These are phyloP conservation scores for Fraxinus americana DNA, from an alignment of 257 asterid genomes.

Conservation along the genomic window DNA sequence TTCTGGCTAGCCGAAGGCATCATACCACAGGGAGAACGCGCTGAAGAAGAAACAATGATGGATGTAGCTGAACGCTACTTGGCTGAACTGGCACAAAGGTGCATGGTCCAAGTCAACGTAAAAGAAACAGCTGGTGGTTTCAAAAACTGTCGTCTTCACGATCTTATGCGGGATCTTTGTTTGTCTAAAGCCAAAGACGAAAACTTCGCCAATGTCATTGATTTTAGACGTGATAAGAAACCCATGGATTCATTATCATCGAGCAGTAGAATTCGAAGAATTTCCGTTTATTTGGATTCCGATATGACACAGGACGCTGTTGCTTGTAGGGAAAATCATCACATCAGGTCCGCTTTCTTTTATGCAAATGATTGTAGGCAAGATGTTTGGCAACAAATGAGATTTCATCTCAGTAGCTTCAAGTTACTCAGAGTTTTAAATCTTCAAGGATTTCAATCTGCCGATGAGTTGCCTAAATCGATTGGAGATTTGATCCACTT, in stretches of 20 bases:
- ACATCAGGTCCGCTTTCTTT: constrained; percentile 40
- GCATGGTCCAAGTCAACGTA: constrained; percentile 42
- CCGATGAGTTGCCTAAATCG: constrained; percentile 21
- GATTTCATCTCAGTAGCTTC: constrained; percentile 17
- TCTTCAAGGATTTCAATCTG: constrained; percentile 30
- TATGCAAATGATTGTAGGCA: constrained; percentile 33
- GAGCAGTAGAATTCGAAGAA: constrained; percentile 18
- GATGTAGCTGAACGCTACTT: constrained; percentile 42
- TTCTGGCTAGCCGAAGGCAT: constrained; percentile 44
- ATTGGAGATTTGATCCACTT: constrained; percentile 35
- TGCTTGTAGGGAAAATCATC: constrained; percentile 14
- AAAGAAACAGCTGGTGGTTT: constrained; percentile 45
- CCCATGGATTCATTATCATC: constrained; percentile 17
- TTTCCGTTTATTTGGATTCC: constrained; percentile 36
- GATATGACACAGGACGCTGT: background rate
- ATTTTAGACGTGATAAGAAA: constrained; percentile 23
- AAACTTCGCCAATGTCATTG: constrained; percentile 33
- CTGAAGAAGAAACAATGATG: constrained; percentile 44
- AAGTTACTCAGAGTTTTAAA: constrained; percentile 32
- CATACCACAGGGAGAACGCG: constrained; percentile 31
- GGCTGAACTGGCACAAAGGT: constrained; percentile 44
- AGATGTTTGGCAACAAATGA: constrained; percentile 19
- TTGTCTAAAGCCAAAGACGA: constrained; percentile 36
- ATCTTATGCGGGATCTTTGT: constrained; percentile 46
- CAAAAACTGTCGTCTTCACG: constrained; percentile 41